Base-by-base conservation (phyloP, 768 basidiomycete genomes). In the Cubamyces lactineus region DNA sequence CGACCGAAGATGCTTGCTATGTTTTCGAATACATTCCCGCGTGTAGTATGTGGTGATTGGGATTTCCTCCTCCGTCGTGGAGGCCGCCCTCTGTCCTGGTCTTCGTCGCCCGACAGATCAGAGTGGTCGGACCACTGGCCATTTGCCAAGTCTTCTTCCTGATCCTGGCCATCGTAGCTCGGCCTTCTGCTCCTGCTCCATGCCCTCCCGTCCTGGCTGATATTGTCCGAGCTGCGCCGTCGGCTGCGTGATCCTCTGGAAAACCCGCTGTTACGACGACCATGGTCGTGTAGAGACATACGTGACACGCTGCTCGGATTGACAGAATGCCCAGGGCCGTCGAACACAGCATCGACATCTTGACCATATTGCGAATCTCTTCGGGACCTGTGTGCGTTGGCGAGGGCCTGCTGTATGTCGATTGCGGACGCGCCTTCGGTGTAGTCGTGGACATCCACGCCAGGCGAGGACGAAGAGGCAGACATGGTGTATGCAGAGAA, bases 381-480 rank as follows among this genome's bases (percentile, higher is more conserved):
- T 43, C 89, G 80, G n/a, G 83, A 74, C 34, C 76, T 81, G 45
- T 80, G 78, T 53, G 68, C 78, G 64, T 79, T 82, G 39, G 76
- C 75, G n/a, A 88, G 67, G 17, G 83, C 92, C 64, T 79, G 73
- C 60, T 83, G 74, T 46, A 96, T 92, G 62, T 93, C 93, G 30
- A 85, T 77, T 7, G 85, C 79, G 12, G 90, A 88, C 38, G 93
- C 93, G 42, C 92, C 92, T 67, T 95, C 93, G 1, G 93, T 94
- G 72, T 95, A 95, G 76, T 95, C 93, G 66, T 79, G 62, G 43
- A 53, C 53, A 59, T 26, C 53, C 53, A 49, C 38, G n/a, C 17
- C 24, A 19, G 61, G 42, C 7, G 55, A 53, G 12, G 53, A 47
- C 11, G 63, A 53, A 23, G 61, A 59, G 19, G 53, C 56, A 13